Evolutionary conservation across 1,284 basidiomycete genomes (phyloP).

Genomic region (Moesziomyces antarcticus): DNA sequence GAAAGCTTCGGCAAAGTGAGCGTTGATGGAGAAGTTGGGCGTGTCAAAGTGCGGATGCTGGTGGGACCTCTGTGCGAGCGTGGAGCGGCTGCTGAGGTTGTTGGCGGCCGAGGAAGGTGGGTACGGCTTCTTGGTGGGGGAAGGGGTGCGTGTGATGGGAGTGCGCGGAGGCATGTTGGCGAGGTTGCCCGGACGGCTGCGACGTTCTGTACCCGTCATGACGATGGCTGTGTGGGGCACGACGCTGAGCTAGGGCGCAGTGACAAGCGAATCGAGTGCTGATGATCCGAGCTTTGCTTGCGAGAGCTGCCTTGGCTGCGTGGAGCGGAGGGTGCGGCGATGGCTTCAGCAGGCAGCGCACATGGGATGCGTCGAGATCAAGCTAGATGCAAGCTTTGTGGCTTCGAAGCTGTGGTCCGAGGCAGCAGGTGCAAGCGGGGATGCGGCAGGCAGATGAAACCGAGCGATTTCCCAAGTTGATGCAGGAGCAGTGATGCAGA

Average conservation of each 20-base stretch:
- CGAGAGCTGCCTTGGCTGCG: too few species aligned
- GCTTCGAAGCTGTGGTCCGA: too few species aligned
- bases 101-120: conserved; percentile 10
- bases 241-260: not conserved
- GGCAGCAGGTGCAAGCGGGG: too few species aligned
- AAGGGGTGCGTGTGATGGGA: conserved; percentile 26
- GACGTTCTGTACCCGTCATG: conserved; percentile 45
- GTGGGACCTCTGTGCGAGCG: conserved; percentile 26
- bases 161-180: conserved; percentile 21
- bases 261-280: not conserved
- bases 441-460: too few species aligned
- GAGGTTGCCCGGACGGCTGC: conserved; percentile 34
- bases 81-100: conserved; percentile 16
- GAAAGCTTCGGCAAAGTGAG: conserved; percentile 9
- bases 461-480: too few species aligned
- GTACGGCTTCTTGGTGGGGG: conserved; percentile 15
- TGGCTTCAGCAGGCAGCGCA: too few species aligned
- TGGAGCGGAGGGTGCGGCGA: too few species aligned
- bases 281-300: not conserved
- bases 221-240: conserved; percentile 1
- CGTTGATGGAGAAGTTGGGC: conserved; percentile 11
- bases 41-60: conserved; percentile 30
- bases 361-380: too few species aligned
- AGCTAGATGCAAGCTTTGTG: too few species aligned
- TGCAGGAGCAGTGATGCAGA: too few species aligned